A percentile compares a stretch with the other conserved stretches of the same genome.
Evolutionary conservation across 106 monocot genomes (phyloP).

Genomic region (Hemerocallis citrina): DNA sequence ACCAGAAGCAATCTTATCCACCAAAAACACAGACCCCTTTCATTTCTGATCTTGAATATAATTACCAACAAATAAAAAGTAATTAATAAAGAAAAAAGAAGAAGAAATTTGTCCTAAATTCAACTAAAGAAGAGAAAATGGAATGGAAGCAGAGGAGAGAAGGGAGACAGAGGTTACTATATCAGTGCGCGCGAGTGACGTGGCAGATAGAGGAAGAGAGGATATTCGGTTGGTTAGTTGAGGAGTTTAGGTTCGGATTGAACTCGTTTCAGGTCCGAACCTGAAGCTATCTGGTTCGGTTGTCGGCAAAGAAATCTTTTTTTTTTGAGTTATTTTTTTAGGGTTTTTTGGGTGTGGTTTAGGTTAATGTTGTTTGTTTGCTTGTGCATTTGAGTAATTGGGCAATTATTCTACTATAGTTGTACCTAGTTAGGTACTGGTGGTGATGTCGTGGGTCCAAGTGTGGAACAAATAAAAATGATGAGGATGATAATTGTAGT

Average conservation of each 20-base stretch:
- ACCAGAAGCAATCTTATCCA: background rate
- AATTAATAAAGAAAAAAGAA: background rate
- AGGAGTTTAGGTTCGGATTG: background rate
- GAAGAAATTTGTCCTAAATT: background rate
- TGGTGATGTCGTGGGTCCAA: too few relatives aligned
- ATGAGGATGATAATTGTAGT: too few relatives aligned
- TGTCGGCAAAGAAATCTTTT: background rate
- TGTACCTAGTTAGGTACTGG: too few relatives aligned
- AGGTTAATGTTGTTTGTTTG: too few relatives aligned
- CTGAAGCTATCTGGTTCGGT: constrained; percentile 8
- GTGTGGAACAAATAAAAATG: too few relatives aligned
- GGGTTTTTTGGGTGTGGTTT: too few relatives aligned
- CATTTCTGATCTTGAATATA: too few relatives aligned
- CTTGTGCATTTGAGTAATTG: too few relatives aligned
- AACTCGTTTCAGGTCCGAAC: background rate
- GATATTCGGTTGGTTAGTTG: background rate
- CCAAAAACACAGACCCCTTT: too few relatives aligned
- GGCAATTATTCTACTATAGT: too few relatives aligned
- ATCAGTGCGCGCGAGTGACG: constrained; percentile 13
- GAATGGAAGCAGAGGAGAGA: constrained; percentile 10
- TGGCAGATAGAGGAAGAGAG: constrained; percentile 6
- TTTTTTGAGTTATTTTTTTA: background rate
- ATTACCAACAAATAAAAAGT: too few relatives aligned
- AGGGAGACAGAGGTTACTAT: background rate
- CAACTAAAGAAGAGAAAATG: background rate